Conservation (phyloP, 305 asterid species). For the Fraxinus dipetala region DNA sequence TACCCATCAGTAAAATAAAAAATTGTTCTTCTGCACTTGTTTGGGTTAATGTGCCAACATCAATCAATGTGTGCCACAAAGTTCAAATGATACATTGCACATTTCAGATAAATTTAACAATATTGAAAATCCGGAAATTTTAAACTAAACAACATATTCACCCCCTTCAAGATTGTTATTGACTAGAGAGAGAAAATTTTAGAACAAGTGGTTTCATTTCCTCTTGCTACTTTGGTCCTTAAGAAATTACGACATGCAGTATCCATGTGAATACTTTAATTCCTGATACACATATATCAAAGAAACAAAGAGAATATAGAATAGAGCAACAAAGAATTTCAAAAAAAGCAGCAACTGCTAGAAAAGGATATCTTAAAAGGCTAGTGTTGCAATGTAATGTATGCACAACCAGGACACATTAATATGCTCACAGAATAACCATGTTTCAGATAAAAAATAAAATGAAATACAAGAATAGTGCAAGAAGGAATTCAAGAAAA, state of each 20-base stretch:
- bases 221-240: neutral
- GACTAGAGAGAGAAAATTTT: neutral
- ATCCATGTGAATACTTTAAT: constrained; percentile 1
- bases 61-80: neutral
- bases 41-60: neutral
- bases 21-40: neutral
- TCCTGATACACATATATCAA: neutral
- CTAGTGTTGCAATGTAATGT: constrained; percentile 81
- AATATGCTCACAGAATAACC: neutral
- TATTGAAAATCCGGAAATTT: neutral
- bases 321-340: neutral
- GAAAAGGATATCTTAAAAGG: constrained; percentile 80
- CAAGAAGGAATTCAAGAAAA: constrained; percentile 11
- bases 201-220: neutral
- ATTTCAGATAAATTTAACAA: neutral
- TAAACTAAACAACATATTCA: neutral
- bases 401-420: constrained; percentile 32
- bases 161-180: neutral
- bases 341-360: neutral
- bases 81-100: neutral
- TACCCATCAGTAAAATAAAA: neutral
- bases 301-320: constrained; percentile 12
- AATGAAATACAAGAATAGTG: neutral
- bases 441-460: constrained; percentile 5
- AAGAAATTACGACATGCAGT: neutral